Percentiles rank a stretch among this genome's conserved stretches.
These are phyloP conservation scores for Nothophoma quercina DNA, from an alignment of 2,329 filamentous ascomycete genomes.

Conservation along the genomic window DNA sequence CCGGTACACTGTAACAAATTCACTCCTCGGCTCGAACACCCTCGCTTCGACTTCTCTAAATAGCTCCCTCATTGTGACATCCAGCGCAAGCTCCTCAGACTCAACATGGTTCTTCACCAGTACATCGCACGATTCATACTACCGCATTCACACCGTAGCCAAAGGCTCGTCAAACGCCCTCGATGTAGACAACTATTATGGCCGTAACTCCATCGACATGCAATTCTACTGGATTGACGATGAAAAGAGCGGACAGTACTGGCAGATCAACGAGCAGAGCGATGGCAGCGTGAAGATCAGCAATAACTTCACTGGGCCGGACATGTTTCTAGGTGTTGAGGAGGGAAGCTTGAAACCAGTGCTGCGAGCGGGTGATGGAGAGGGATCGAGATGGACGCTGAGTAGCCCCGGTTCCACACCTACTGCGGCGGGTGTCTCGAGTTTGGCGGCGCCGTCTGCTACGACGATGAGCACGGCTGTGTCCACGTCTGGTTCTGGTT, in stretches of 20 bases:
- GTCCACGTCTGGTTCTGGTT: background rate
- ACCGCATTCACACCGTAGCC: conserved; percentile 20
- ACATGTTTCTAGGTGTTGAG: conserved; percentile 21
- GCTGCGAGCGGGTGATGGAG: conserved; percentile 9
- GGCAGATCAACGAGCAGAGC: conserved; percentile 8
- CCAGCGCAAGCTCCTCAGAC: background rate
- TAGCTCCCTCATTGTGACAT: conserved; percentile 16
- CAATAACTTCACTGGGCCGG: conserved; percentile 23
- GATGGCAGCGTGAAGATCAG: conserved; percentile 21
- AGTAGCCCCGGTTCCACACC: conserved; percentile 1
- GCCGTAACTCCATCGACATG: conserved; percentile 3
- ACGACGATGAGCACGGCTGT: background rate
- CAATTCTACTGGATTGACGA: conserved; percentile 19
- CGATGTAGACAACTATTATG: conserved; percentile 15
- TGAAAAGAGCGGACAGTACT: conserved; percentile 18
- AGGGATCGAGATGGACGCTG: conserved; percentile 19
- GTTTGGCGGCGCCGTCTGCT: background rate
- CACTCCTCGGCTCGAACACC: conserved; percentile 12
- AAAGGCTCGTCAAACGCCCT: conserved; percentile 21
- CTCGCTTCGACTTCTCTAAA: conserved; percentile 15
- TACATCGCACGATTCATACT: conserved; percentile 3
- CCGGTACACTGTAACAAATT: conserved; percentile 13
- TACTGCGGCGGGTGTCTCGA: background rate
- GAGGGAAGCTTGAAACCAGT: conserved; percentile 4
- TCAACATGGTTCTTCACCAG: conserved; percentile 23